Conservation (phyloP, 257 asterid species). For the Primulina huaijiensis region DNA sequence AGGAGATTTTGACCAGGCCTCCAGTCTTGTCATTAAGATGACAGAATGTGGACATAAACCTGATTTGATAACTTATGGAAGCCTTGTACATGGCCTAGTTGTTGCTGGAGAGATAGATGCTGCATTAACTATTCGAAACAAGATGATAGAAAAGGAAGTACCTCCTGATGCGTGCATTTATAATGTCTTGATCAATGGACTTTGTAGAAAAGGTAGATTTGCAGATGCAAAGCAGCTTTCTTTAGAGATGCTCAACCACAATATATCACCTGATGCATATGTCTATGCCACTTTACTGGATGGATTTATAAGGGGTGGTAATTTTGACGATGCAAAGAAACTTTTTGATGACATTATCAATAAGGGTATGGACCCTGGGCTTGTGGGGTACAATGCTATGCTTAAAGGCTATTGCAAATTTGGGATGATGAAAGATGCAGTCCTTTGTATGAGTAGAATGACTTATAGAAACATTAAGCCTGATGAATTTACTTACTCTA, state of each 20-base stretch:
- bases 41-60: slow-evolving; percentile 63
- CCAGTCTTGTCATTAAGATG: slow-evolving; percentile 64
- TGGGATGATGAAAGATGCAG: slow-evolving; percentile 54
- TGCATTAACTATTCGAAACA: slow-evolving; percentile 63
- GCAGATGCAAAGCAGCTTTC: slow-evolving; percentile 58
- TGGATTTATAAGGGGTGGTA: slow-evolving; percentile 31
- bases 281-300: slow-evolving; percentile 17
- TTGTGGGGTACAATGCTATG: slow-evolving; percentile 82
- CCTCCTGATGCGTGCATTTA: slow-evolving; percentile 75
- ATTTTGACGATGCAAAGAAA: slow-evolving; percentile 59
- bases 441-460: slow-evolving; percentile 58
- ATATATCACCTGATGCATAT: slow-evolving; percentile 57
- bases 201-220: slow-evolving; percentile 60
- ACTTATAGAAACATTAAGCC: slow-evolving; percentile 45
- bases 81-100: slow-evolving; percentile 76
- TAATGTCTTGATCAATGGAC: slow-evolving; percentile 75
- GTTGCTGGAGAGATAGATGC: slow-evolving; percentile 66
- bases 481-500: slow-evolving; percentile 75
- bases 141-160: slow-evolving; percentile 66
- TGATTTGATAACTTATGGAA: slow-evolving; percentile 70
- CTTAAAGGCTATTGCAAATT: slow-evolving; percentile 54
- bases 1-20: slow-evolving; percentile 71
- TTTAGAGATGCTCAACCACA: slow-evolving; percentile 62
- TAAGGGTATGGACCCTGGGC: slow-evolving; percentile 58
- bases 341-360: slow-evolving; percentile 49